phyloP scores from a whole-genome alignment of 805 yeast species.

The Nadsonia fulvescens region DNA sequence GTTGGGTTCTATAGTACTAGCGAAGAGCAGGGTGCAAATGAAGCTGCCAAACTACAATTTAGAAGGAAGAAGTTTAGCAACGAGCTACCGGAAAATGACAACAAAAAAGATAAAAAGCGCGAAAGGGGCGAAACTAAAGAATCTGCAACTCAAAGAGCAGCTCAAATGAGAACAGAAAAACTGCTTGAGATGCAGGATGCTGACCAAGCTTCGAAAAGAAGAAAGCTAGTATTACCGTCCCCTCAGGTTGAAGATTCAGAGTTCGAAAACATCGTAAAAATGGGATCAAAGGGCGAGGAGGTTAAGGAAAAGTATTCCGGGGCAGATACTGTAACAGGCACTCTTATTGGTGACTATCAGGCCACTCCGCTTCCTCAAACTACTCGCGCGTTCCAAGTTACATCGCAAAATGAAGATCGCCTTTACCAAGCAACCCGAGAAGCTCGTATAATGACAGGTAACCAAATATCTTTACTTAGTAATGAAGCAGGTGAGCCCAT shows the following conservation, averaged over 20 bases:
- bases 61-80: slow-evolving; percentile 24
- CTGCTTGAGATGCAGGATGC: slow-evolving; percentile 14
- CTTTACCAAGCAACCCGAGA: slow-evolving; percentile 21
- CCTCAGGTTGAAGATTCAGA: slow-evolving; percentile 19
- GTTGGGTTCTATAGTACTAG: slow-evolving; percentile 50
- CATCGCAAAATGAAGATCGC: slow-evolving; percentile 16
- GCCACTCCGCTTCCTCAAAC: slow-evolving; percentile 4
- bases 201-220: slow-evolving; percentile 21
- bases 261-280: slow-evolving; percentile 16
- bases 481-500: slow-evolving; percentile 1
- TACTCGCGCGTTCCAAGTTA: slow-evolving; percentile 8
- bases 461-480: slow-evolving; percentile 22
- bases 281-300: slow-evolving; percentile 11
- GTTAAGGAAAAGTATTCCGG: slow-evolving; percentile 9
- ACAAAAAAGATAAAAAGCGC: slow-evolving; percentile 8
- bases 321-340: slow-evolving; percentile 8
- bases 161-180: slow-evolving; percentile 14
- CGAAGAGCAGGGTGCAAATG: slow-evolving; percentile 34
- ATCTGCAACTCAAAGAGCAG: slow-evolving; percentile 14
- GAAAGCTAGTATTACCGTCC: slow-evolving; percentile 21
- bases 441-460: slow-evolving; percentile 17
- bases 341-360: slow-evolving; percentile 8
- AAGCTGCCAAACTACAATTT: slow-evolving; percentile 3
- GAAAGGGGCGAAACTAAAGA: slow-evolving; percentile 11
- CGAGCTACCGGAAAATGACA: slow-evolving; percentile 10